Evolutionary conservation across 2,329 filamentous ascomycete species (phyloP).

Genomic region (Pleoardoris graminearum): DNA sequence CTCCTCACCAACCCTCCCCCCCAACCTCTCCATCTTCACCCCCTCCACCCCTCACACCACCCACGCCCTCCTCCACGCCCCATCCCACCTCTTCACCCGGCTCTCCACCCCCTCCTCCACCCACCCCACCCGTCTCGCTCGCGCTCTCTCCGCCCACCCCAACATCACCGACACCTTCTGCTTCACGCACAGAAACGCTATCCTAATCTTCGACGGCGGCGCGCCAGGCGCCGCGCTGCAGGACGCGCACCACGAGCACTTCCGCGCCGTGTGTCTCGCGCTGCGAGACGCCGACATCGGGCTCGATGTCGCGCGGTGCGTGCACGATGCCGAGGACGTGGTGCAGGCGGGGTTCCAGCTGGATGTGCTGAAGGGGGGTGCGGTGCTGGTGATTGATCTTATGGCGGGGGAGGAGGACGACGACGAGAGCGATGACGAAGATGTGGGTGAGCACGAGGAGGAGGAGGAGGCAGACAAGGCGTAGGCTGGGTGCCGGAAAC

Average conservation of each 20-base stretch:
- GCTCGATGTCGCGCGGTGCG: slow-evolving; percentile 2
- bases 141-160: background rate
- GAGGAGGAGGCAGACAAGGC: background rate
- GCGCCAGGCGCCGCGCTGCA: background rate
- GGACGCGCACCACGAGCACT: slow-evolving; percentile 2
- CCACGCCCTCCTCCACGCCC: background rate
- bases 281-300: slow-evolving; percentile 1
- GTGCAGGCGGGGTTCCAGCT: slow-evolving; percentile 2
- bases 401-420: background rate
- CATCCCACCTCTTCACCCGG: slow-evolving; percentile 4
- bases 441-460: background rate
- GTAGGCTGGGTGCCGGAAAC: background rate
- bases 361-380: background rate
- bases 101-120: background rate
- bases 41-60: background rate
- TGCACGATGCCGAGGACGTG: slow-evolving; percentile 1
- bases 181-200: background rate
- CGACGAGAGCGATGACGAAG: background rate
- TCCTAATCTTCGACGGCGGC: slow-evolving; percentile 3
- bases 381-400: slow-evolving; percentile 3
- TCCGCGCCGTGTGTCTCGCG: slow-evolving; percentile 3
- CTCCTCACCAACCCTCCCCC: background rate
- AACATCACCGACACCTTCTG: background rate
- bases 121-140: background rate
- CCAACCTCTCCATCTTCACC: background rate